A percentile compares a stretch with the other conserved stretches of the same genome.
These are phyloP conservation scores for Rhizopogon salebrosus DNA, from an alignment of 768 basidiomycete genomes.

Conservation along the genomic window DNA sequence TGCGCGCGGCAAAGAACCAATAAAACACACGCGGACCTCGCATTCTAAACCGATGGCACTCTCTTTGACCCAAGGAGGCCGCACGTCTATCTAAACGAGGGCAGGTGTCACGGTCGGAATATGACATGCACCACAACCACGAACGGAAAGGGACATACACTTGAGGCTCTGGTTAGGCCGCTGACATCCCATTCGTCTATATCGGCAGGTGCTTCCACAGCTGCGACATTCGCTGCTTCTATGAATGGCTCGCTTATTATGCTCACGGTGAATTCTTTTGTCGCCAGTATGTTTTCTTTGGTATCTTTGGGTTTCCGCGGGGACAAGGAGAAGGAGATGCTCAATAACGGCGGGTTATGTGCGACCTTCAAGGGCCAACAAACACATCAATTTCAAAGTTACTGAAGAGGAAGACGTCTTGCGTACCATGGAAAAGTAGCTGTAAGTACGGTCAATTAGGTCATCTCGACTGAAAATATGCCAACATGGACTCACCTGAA, in stretches of 20 bases:
- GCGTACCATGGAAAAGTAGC: constrained; percentile 61
- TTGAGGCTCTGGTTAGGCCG: constrained; percentile 48
- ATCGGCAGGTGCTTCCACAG: constrained; percentile 48
- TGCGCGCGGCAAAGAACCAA: constrained; percentile 9
- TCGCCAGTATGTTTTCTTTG: constrained; percentile 56
- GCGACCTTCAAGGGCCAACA: constrained; percentile 36
- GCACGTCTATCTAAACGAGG: constrained; percentile 36
- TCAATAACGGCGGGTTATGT: constrained; percentile 62
- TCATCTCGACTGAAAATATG: background rate
- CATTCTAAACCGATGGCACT: constrained; percentile 60
- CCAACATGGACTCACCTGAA: constrained; percentile 45
- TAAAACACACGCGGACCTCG: constrained; percentile 37
- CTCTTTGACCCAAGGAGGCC: constrained; percentile 50
- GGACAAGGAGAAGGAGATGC: constrained; percentile 50
- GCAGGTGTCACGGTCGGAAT: constrained; percentile 6
- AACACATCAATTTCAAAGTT: background rate
- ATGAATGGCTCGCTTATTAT: constrained; percentile 65
- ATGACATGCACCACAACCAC: constrained; percentile 7
- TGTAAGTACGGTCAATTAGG: constrained; percentile 14
- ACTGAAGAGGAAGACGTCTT: background rate
- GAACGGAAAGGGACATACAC: constrained; percentile 34
- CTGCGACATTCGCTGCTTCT: constrained; percentile 51
- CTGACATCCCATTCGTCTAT: constrained; percentile 58
- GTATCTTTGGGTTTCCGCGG: constrained; percentile 52
- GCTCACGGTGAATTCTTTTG: constrained; percentile 66